Percentiles rank a stretch among this genome's conserved stretches.
Conservation (phyloP, 2,329 filamentous ascomycete genomes). For the Colletotrichum sp. region DNA sequence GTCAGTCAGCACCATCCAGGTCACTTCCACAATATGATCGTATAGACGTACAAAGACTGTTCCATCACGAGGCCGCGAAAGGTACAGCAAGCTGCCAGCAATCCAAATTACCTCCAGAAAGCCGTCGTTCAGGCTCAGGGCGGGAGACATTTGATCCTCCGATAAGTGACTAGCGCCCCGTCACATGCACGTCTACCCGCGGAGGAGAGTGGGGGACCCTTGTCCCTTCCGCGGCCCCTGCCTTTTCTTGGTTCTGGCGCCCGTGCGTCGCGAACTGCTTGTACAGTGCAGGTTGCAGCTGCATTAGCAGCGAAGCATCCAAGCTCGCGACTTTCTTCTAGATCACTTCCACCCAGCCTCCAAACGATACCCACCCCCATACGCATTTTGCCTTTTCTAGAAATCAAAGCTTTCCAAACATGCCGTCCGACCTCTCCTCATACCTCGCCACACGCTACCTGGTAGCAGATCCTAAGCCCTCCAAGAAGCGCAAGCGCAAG, state of each 20-base stretch:
- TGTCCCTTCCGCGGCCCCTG: slow-evolving; percentile 1
- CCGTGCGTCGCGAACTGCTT: not conserved
- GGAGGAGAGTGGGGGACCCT: not conserved
- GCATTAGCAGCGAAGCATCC: not conserved
- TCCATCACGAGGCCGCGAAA: slow-evolving; percentile 1
- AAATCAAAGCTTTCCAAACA: slow-evolving; percentile 27
- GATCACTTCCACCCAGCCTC: not conserved
- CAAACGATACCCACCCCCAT: not conserved
- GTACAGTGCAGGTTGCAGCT: not conserved
- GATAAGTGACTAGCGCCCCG: slow-evolving; percentile 22
- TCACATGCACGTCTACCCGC: slow-evolving; percentile 6
- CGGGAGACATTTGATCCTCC: slow-evolving; percentile 9
- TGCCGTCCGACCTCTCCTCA: slow-evolving; percentile 71
- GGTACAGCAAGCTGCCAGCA: not conserved
- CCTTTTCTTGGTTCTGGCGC: not conserved
- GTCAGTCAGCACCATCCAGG: not conserved
- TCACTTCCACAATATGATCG: not conserved
- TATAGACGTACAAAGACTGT: slow-evolving; percentile 6
- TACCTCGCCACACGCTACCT: slow-evolving; percentile 95
- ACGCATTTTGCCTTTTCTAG: not conserved
- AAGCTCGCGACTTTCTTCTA: not conserved
- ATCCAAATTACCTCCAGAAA: not conserved
- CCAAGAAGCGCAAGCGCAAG: slow-evolving; percentile 70
- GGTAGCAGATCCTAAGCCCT: slow-evolving; percentile 58
- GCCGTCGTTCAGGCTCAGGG: slow-evolving; percentile 2